Base-by-base conservation (phyloP, 1,284 basidiomycete species). In the Ceratobasidium sp. region DNA sequence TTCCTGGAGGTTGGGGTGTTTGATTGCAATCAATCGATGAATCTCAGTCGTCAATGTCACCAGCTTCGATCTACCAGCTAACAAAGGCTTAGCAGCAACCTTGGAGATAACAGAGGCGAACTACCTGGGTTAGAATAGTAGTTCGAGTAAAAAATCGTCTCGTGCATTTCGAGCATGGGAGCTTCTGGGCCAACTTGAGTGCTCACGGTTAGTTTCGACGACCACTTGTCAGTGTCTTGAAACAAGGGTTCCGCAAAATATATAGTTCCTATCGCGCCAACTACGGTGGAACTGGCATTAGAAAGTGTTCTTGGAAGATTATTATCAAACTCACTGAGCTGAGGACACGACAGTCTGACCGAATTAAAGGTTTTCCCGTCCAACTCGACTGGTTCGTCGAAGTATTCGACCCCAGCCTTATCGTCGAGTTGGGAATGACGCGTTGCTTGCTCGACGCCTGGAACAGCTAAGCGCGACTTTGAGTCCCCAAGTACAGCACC, bases 121-220 rank as follows among this genome's bases (percentile, higher is more conserved):
- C 14, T 41, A 56, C 64, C 64, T n/a, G 64, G 53, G 29, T 67
- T 67, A 13, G 52, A 67, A 27, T 67, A 67, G n/a, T 67, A 67
- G 6, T 42, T 56, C 0, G 64, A 67, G 23, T 67, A 67, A 56
- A 67, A 67, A 4, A 67, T 49, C 5, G 64, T 67, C 53, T 67
- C 64, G 16, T 67, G 53, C 64, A 67, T 56, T 30, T 67, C 64
- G 23, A 67, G 53, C 7, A 56, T 21, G 19, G n/a, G 14, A 6
- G 33, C 25, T 30, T 56, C 41, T 19, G 21, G 27, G 3, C 44
- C 42, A 23, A 19, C 25, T 56, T 29, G 36, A 16, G 53, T 56
- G 36, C 46, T 30, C 14, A 67, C 25, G 39, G 29, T 9, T 1
- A 56, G 44, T 19, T 56, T 67, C 30, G 64, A 27, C 16, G 30